These are phyloP conservation scores for Oxyria digyna DNA, from an alignment of 148 eudicot genomes.

Conservation along the genomic window DNA sequence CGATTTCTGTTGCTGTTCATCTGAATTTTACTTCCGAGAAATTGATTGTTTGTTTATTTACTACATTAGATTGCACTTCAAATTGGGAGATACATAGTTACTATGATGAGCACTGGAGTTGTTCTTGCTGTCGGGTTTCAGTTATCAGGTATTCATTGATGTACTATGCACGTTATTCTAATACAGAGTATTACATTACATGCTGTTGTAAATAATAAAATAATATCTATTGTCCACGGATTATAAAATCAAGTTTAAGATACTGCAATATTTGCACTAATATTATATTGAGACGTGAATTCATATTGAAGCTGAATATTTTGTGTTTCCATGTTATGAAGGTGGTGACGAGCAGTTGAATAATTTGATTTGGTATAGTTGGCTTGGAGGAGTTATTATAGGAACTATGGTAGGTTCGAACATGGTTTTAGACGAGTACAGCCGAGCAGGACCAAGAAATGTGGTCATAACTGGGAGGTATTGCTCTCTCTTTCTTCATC, in stretches of 20 bases:
- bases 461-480: constrained; percentile 99
- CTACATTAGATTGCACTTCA: constrained; percentile 32
- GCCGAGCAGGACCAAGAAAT: constrained; percentile 95
- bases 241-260: neutral
- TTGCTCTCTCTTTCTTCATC: neutral
- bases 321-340: constrained; percentile 21
- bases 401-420: constrained; percentile 99
- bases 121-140: constrained; percentile 50
- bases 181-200: neutral
- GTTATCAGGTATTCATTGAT: constrained; percentile 41
- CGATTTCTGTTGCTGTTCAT: neutral
- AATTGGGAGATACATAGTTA: constrained; percentile 61
- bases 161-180: neutral
- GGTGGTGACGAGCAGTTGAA: constrained; percentile 85
- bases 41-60: neutral
- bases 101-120: constrained; percentile 66
- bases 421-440: constrained; percentile 87
- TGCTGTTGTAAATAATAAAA: neutral
- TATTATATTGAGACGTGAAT: neutral
- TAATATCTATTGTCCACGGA: neutral
- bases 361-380: constrained; percentile 94
- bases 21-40: neutral
- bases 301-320: neutral
- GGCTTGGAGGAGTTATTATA: constrained; percentile 96
- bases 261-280: neutral